Base-by-base conservation (phyloP, 1,139 yeast species). In the Debaryomyces psychrophilus region DNA sequence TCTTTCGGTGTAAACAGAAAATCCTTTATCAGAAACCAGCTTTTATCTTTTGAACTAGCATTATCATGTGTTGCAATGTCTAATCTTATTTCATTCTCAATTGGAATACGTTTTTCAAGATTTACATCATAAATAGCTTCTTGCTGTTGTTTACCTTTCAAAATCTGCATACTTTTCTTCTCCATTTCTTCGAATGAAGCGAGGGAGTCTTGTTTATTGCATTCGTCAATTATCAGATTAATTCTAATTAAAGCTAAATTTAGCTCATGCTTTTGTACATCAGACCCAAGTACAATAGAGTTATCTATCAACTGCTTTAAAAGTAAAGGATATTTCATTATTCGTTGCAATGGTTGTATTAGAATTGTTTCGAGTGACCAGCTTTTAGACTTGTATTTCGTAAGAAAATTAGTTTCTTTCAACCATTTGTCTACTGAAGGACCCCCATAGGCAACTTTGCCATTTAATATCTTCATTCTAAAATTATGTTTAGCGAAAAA, bases 161-260 rank as follows among this genome's bases (percentile, higher is more conserved):
- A 39, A 20, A 43, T 8, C 6, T 29, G 17, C 6, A 15, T 18
- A 4, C 45, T 46, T 17, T 40, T 45, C 25, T 47, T 50, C 43
- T 53, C 40, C n/a, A 53, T 36, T 5, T 54, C 48, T 27, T 51
- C 56, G 53, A 59, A 53, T 8, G 49, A 46, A 11, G 27, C 22
- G 11, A 58, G 44, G n/a, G 43, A 37, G n/a, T 49, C 51, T 14
- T 49, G 39, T 3, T 31, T 42, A 22, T 45, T 47, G 15, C 51
- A 45, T 12, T 33, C 43, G 8, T 54, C 51, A 8, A 58, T 45
- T 2, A 60, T 15, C 45, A 48, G 54, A 34, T 59, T 59, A 9
- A 56, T 49, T 39, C 55, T 54, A 5, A 60, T 54, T 26, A 60
- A 46, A 0, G 61, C 47, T 5, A 59, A 8, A 41, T 52, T 51